Percentiles rank a stretch among this genome's conserved stretches.
These are phyloP conservation scores for Mrakia hoshinonis DNA, from an alignment of 768 basidiomycete species.

Conservation along the genomic window DNA sequence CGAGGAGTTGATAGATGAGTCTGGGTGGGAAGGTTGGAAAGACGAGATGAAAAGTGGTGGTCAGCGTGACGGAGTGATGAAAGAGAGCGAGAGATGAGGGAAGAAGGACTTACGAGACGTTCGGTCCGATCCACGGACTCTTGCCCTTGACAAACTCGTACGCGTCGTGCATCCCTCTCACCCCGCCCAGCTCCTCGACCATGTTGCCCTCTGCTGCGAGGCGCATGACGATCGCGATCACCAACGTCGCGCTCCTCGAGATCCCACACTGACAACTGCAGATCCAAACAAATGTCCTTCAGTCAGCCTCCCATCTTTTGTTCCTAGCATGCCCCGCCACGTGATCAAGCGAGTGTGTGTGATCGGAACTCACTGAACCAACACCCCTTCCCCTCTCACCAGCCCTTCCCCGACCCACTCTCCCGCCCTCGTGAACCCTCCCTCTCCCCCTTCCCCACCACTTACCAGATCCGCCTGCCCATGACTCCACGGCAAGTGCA, in stretches of 20 bases:
- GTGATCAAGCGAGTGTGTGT: conserved; percentile 13
- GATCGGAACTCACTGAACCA: conserved; percentile 62
- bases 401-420: conserved; percentile 69
- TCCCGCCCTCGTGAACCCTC: conserved; percentile 73
- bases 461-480: conserved; percentile 73
- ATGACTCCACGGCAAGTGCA: conserved; percentile 69
- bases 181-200: conserved; percentile 31
- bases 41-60: no score
- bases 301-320: neutral
- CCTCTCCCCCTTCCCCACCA: conserved; percentile 37
- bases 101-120: conserved; percentile 74
- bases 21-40: no score
- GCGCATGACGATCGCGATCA: conserved; percentile 87
- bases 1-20: conserved; percentile 85
- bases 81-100: conserved; percentile 32
- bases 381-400: conserved; percentile 64
- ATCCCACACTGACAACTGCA: conserved; percentile 85
- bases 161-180: conserved; percentile 71
- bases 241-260: conserved; percentile 78
- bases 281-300: conserved; percentile 19
- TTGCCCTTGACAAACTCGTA: conserved; percentile 84
- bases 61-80: no score
- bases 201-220: conserved; percentile 64
- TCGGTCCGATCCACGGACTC: conserved; percentile 78
- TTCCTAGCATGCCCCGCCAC: neutral